phyloP scores from a whole-genome alignment of 2,329 filamentous ascomycete species.

The Epichloe gansuensis region DNA sequence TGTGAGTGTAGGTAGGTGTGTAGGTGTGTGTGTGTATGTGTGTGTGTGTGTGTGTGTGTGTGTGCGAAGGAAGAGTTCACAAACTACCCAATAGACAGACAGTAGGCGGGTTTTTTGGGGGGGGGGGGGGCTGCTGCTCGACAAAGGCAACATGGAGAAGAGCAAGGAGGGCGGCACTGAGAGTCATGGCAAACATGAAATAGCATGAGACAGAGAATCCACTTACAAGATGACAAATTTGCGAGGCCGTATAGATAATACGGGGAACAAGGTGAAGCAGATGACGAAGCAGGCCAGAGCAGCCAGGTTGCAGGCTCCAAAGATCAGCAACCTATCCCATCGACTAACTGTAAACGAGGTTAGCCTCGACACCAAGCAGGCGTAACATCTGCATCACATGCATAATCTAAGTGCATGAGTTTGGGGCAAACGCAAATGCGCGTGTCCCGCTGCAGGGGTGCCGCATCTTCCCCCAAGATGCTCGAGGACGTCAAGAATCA shows the following conservation, averaged over 20 bases:
- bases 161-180: background rate
- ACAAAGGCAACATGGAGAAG: background rate
- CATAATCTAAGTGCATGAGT: conserved; percentile 21
- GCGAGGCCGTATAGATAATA: conserved; percentile 65
- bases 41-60: background rate
- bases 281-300: conserved; percentile 86
- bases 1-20: background rate
- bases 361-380: conserved; percentile 27
- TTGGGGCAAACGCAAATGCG: conserved; percentile 22
- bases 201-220: conserved; percentile 10
- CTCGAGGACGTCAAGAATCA: conserved; percentile 10
- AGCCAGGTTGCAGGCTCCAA: conserved; percentile 79
- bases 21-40: background rate
- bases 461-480: conserved; percentile 13
- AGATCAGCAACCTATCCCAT: conserved; percentile 91
- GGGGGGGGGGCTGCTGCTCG: too few species aligned
- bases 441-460: conserved; percentile 34
- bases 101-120: too few species aligned
- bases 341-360: conserved; percentile 61
- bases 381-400: conserved; percentile 31
- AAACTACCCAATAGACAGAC: background rate
- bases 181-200: conserved; percentile 5
- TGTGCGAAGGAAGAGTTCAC: background rate
- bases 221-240: conserved; percentile 98
- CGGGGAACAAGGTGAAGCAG: conserved; percentile 80